A percentile compares a stretch with the other conserved stretches of the same genome.
Conservation (phyloP, 208 protist species). For the Acanthamoeba sp. region DNA sequence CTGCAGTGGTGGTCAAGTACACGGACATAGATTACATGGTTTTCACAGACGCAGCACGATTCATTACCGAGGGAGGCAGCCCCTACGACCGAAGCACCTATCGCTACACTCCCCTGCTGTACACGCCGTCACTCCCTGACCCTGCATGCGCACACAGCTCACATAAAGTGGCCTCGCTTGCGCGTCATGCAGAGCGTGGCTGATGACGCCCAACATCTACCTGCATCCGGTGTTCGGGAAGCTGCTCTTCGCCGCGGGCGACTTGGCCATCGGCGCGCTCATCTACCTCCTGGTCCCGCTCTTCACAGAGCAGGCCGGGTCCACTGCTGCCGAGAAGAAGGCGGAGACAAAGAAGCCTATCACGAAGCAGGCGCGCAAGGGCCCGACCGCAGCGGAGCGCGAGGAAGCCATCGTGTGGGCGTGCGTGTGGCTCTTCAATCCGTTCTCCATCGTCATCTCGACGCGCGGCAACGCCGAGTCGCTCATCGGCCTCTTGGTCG, state of each 20-base stretch:
- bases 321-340: neutral
- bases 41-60: conserved; percentile 89
- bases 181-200: conserved; percentile 80
- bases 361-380: neutral
- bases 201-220: conserved; percentile 87
- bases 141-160: neutral
- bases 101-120: conserved; percentile 90
- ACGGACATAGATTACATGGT: conserved; percentile 89
- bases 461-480: conserved; percentile 90
- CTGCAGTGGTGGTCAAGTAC: conserved; percentile 78
- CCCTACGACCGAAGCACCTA: conserved; percentile 90
- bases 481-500: conserved; percentile 85
- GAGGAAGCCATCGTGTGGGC: conserved; percentile 37
- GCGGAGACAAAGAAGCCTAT: neutral
- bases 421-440: conserved; percentile 89
- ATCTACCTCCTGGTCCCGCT: conserved; percentile 80
- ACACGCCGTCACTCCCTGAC: neutral
- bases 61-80: conserved; percentile 84
- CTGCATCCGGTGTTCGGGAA: conserved; percentile 88
- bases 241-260: conserved; percentile 87
- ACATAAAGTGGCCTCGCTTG: conserved; percentile 4
- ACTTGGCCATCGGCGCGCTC: conserved; percentile 86
- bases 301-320: conserved; percentile 7
- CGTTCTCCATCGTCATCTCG: conserved; percentile 89
- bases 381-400: neutral